Evolutionary conservation across 768 basidiomycete genomes (phyloP).

Genomic region (Tephrocybe rancida): DNA sequence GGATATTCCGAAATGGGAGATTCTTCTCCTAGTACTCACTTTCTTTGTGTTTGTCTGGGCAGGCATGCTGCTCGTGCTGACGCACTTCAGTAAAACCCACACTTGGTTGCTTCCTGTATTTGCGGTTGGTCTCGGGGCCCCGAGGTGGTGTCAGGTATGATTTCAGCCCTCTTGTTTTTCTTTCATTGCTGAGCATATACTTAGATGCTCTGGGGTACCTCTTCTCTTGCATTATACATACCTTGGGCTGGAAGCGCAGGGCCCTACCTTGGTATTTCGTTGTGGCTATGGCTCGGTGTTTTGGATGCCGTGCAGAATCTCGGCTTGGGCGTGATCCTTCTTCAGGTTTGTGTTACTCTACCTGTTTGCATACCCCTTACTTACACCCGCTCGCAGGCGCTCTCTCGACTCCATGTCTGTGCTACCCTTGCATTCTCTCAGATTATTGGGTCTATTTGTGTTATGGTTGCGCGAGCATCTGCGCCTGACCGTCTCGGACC

Average conservation of each 20-base stretch:
- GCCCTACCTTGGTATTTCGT: constrained; percentile 85
- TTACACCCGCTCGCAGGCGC: constrained; percentile 50
- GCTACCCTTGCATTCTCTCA: constrained; percentile 91
- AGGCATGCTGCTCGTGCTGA: constrained; percentile 69
- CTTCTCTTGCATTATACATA: constrained; percentile 87
- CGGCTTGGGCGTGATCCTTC: constrained; percentile 87
- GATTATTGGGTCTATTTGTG: constrained; percentile 84
- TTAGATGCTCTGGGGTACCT: constrained; percentile 92
- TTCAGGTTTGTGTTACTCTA: constrained; percentile 54
- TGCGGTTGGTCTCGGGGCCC: constrained; percentile 91
- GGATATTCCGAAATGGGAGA: constrained; percentile 80
- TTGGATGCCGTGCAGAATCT: constrained; percentile 93
- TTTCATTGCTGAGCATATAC: background rate
- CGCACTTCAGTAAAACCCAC: constrained; percentile 87
- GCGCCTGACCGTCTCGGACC: constrained; percentile 90
- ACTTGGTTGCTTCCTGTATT: constrained; percentile 95
- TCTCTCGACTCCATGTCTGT: constrained; percentile 94
- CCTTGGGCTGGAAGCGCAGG: constrained; percentile 88
- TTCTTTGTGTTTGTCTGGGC: constrained; percentile 94
- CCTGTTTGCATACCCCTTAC: constrained; percentile 19
- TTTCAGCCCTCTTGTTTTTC: background rate
- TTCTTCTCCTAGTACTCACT: constrained; percentile 69
- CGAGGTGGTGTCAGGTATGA: constrained; percentile 87
- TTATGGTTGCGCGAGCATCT: constrained; percentile 90
- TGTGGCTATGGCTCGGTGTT: constrained; percentile 96